Evolutionary conservation across 2,329 filamentous ascomycete species (phyloP).

Genomic region (Alternaria consortialis): DNA sequence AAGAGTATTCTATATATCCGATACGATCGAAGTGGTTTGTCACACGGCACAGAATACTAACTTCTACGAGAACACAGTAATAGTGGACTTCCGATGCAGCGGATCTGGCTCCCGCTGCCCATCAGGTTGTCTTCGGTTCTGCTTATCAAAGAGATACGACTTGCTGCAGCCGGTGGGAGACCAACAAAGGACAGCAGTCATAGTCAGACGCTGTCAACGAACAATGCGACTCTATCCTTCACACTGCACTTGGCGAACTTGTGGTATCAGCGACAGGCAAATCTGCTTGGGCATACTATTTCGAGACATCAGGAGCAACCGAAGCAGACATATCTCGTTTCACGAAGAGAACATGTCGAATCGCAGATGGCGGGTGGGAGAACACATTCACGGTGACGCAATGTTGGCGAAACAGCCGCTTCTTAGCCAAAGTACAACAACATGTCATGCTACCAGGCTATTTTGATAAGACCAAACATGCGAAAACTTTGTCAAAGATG

Average conservation of each 20-base stretch:
- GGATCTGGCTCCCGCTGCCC: background rate
- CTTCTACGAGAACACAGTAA: background rate
- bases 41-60: background rate
- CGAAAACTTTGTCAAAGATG: background rate
- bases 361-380: background rate
- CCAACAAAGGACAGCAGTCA: background rate
- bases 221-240: background rate
- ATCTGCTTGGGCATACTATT: background rate
- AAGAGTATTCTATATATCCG: background rate
- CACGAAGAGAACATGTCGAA: background rate
- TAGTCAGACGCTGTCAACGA: background rate
- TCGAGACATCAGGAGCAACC: background rate
- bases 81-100: background rate
- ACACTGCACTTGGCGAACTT: background rate
- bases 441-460: background rate
- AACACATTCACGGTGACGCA: background rate
- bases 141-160: background rate
- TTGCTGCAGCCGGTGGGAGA: background rate
- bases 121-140: background rate
- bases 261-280: background rate
- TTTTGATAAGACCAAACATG: background rate
- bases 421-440: background rate
- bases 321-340: background rate
- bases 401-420: slow-evolving; percentile 4
- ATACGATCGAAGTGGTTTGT: background rate